These are phyloP conservation scores for Digitaria exilis DNA, from an alignment of 202 grass and related monocot species.

Conservation along the genomic window DNA sequence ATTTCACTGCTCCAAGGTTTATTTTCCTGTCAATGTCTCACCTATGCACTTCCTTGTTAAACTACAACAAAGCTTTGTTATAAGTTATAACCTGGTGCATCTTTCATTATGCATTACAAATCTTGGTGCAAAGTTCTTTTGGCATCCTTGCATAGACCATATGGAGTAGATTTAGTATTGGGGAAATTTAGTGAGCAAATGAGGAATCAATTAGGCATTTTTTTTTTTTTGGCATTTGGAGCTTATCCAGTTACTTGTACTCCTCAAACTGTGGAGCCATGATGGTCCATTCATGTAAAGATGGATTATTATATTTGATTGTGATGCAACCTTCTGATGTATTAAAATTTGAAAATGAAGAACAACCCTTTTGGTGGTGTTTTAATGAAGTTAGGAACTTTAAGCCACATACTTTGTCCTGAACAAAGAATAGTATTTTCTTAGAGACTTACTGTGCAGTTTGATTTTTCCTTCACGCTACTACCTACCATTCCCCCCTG, in stretches of 20 bases:
- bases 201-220: no score
- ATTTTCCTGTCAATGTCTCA: not conserved
- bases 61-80: not conserved
- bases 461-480: constrained; percentile 15
- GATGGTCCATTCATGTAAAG: not conserved
- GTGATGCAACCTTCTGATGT: not conserved
- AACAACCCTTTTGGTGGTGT: not conserved
- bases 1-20: not conserved
- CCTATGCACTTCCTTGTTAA: not conserved
- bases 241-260: no score
- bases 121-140: not conserved
- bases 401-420: not conserved
- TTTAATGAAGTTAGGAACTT: not conserved
- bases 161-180: not conserved
- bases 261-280: not conserved
- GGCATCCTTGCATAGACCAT: no score
- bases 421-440: not conserved
- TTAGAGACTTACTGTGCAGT: not conserved
- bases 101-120: not conserved
- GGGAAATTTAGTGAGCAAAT: not conserved
- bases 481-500: not conserved
- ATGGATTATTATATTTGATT: not conserved
- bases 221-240: no score
- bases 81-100: not conserved
- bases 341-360: not conserved